Conservation (phyloP, 805 yeast species). For the Nakazawaea siamensis region DNA sequence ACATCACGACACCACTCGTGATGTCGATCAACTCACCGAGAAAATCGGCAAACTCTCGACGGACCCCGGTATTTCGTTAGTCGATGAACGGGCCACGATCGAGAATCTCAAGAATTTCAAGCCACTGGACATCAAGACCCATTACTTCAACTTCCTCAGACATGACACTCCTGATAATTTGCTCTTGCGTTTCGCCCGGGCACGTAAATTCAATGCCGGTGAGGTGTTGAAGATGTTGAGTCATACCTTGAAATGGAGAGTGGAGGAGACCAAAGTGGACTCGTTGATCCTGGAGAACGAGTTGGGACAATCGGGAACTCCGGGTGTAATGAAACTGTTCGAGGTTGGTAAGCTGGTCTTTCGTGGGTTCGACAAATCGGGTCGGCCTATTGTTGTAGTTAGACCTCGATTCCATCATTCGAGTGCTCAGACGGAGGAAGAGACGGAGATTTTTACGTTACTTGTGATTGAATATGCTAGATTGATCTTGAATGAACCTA, state of each 20-base stretch:
- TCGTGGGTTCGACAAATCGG: slow-evolving; percentile 62
- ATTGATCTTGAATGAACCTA: slow-evolving; percentile 61
- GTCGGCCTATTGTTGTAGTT: slow-evolving; percentile 75
- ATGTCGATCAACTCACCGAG: slow-evolving; percentile 14
- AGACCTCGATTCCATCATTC: slow-evolving; percentile 74
- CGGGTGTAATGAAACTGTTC: slow-evolving; percentile 47
- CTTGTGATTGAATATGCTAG: slow-evolving; percentile 77
- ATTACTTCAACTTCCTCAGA: slow-evolving; percentile 55
- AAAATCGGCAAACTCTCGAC: slow-evolving; percentile 15
- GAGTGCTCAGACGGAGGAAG: slow-evolving; percentile 57
- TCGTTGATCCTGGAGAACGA: slow-evolving; percentile 67
- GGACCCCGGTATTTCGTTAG: slow-evolving; percentile 20
- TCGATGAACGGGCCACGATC: slow-evolving; percentile 32
- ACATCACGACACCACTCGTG: slow-evolving; percentile 17
- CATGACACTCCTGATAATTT: slow-evolving; percentile 78
- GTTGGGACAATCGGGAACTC: slow-evolving; percentile 38
- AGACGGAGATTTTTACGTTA: slow-evolving; percentile 68
- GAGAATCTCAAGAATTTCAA: slow-evolving; percentile 42
- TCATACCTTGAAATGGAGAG: slow-evolving; percentile 72
- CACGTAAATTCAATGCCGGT: slow-evolving; percentile 77
- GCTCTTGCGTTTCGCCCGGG: slow-evolving; percentile 69
- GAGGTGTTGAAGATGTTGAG: slow-evolving; percentile 64
- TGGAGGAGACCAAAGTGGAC: slow-evolving; percentile 51
- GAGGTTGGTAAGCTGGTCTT: slow-evolving; percentile 64
- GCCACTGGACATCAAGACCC: slow-evolving; percentile 39